Evolutionary conservation across 2,329 filamentous ascomycete species (phyloP), one percentile per base, ranked within the genome.

Genomic region (Talaromyces sp.): DNA sequence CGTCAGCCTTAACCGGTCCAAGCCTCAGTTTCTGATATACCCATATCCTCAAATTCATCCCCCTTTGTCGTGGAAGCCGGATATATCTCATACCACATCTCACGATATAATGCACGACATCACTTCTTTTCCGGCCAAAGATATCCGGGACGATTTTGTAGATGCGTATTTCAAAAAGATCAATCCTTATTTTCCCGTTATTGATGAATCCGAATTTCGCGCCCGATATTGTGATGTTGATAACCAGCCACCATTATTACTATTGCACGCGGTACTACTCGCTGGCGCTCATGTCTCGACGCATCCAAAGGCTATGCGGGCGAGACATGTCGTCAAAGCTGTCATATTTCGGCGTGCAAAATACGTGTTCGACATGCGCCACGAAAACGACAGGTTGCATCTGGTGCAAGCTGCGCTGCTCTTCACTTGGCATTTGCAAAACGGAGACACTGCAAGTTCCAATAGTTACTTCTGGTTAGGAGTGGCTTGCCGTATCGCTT

Each of bases 351-450:
- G 51, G 11, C 51, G 51, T 54, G 37, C 51, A 25, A 54, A 54
- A 19, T 21, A 17, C 11, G 17, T 53, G 2, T 53, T 53, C 17
- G 51, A 53, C 36, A n/a, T 17, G 7, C 51, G 19, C 25, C 25
- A 53, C 22, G 51, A 53, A 21, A 40, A 53, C 13, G 35, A 53
- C 17, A 17, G 51, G n/a, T 41, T 53, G 51, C 51, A 53, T 17
- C 36, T 53, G 21, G 51, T 53, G 13, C 51, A 53, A 41, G 51
- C 51, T 13, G 51, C 51, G 15, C 21, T 54, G 22, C 17, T 54
- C 13, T 33, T 54, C 22, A 54, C 37, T n/a, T 54, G 51, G 51
- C 37, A 43, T 41, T 39, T 31, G 6, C 19, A 54, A 11, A 15
- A 21, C 11, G 51, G 15, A 13, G 51, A 43, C 22, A 21, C 22